A percentile compares a stretch with the other conserved stretches of the same genome.
phyloP scores from a whole-genome alignment of 805 yeast genomes.

The Hanseniaspora lindneri region DNA sequence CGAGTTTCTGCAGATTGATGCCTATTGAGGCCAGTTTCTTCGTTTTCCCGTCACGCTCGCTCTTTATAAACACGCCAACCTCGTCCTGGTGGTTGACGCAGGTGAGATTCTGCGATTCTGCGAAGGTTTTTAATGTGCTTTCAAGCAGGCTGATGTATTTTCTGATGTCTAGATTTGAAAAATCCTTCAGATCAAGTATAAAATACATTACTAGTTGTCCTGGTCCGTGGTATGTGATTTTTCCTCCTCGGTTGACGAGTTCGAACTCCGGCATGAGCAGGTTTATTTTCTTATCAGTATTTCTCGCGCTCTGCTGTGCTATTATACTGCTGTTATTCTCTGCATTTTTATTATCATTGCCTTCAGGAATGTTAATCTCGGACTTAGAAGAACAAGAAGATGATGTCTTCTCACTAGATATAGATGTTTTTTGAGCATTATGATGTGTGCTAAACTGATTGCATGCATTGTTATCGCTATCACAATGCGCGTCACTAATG shows the following conservation, averaged over 20 bases:
- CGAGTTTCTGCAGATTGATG: slow-evolving; percentile 66
- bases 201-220: slow-evolving; percentile 88
- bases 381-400: too few relatives aligned
- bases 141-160: slow-evolving; percentile 7
- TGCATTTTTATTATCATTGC: too few relatives aligned
- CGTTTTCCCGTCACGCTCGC: slow-evolving; percentile 64
- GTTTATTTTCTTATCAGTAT: slow-evolving; percentile 21
- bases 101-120: slow-evolving; percentile 48
- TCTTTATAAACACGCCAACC: slow-evolving; percentile 27
- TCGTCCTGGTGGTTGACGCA: slow-evolving; percentile 37
- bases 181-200: slow-evolving; percentile 55
- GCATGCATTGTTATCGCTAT: too few relatives aligned
- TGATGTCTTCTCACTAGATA: too few relatives aligned
- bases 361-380: too few relatives aligned
- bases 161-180: slow-evolving; percentile 32
- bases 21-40: slow-evolving; percentile 82
- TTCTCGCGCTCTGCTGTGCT: too few relatives aligned
- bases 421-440: too few relatives aligned
- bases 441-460: too few relatives aligned
- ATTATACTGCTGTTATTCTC: too few relatives aligned
- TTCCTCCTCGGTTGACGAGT: slow-evolving; percentile 88
- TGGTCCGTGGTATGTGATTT: slow-evolving; percentile 91
- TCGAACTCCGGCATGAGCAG: slow-evolving; percentile 39
- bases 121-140: slow-evolving; percentile 48
- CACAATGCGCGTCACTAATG: too few relatives aligned